These are phyloP conservation scores for Exophiala phaeomuriformis DNA, from an alignment of 2,329 filamentous ascomycete genomes.

Conservation along the genomic window DNA sequence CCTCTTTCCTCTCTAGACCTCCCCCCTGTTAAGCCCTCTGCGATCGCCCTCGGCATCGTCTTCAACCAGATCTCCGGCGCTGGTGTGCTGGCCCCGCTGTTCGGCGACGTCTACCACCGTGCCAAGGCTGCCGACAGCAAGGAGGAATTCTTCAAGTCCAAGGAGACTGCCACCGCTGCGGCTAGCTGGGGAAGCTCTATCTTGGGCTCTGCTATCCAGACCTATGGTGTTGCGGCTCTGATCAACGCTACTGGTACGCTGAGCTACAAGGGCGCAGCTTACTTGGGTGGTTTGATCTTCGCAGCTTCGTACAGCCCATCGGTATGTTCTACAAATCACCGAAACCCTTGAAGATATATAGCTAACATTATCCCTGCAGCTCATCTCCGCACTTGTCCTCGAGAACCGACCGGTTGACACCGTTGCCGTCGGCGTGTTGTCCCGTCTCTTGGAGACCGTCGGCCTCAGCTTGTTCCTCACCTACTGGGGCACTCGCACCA, in stretches of 20 bases:
- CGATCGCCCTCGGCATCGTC: constrained; percentile 88
- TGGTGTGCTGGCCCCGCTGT: constrained; percentile 78
- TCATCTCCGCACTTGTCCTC: constrained; percentile 76
- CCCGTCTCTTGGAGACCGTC: constrained; percentile 86
- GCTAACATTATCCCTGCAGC: constrained; percentile 44
- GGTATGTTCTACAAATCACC: constrained; percentile 7
- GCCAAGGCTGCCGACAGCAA: constrained; percentile 87
- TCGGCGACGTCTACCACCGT: constrained; percentile 89
- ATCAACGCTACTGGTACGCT: constrained; percentile 93
- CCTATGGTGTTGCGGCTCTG: constrained; percentile 80
- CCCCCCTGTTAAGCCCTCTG: constrained; percentile 89
- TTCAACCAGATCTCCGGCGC: constrained; percentile 93
- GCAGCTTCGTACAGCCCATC: constrained; percentile 74
- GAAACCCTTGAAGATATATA: background rate
- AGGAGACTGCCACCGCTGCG: constrained; percentile 81
- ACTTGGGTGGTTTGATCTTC: constrained; percentile 87
- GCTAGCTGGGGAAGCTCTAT: constrained; percentile 86
- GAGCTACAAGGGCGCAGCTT: constrained; percentile 94
- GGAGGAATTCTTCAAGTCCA: constrained; percentile 91
- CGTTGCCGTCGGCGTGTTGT: constrained; percentile 73
- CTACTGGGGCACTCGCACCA: constrained; percentile 95
- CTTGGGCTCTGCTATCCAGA: constrained; percentile 78
- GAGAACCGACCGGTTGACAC: constrained; percentile 91
- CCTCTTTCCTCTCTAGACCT: constrained; percentile 46
- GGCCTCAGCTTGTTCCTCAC: constrained; percentile 87